phyloP scores from a whole-genome alignment of 2,329 filamentous ascomycete species.

The Trichoderma pleuroti region DNA sequence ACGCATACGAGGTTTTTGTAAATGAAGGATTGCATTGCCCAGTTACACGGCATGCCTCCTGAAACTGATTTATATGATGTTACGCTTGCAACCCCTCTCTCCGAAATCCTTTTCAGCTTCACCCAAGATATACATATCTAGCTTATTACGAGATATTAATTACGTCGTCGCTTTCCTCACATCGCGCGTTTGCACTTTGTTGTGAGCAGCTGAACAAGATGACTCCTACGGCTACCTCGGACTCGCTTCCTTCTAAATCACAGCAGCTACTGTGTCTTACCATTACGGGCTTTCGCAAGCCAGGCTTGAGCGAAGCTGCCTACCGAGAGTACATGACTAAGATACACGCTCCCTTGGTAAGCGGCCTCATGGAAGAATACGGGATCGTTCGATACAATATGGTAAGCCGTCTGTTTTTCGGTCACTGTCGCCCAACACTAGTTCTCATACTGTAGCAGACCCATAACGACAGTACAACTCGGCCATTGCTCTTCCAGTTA shows the following conservation, averaged over 20 bases:
- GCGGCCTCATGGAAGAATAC: constrained; percentile 16
- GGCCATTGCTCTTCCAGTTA: constrained; percentile 12
- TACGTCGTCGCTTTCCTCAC: background rate
- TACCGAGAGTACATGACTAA: constrained; percentile 20
- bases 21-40: background rate
- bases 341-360: constrained; percentile 14
- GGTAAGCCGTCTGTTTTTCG: background rate
- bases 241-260: background rate
- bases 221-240: background rate
- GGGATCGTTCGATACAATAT: constrained; percentile 17
- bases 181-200: background rate
- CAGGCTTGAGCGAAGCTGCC: constrained; percentile 7
- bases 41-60: background rate
- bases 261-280: constrained; percentile 17
- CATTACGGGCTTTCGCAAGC: constrained; percentile 18
- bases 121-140: background rate
- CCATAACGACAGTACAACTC: constrained; percentile 15
- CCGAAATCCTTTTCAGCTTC: background rate
- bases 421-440: background rate
- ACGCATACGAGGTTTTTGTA: background rate
- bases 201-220: background rate
- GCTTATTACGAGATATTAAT: background rate
- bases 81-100: background rate
- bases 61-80: background rate
- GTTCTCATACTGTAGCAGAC: background rate